Evolutionary conservation across 495 filamentous ascomycete species (phyloP), one percentile per base, ranked within the genome.

Genomic region (Penicillium lividum): DNA sequence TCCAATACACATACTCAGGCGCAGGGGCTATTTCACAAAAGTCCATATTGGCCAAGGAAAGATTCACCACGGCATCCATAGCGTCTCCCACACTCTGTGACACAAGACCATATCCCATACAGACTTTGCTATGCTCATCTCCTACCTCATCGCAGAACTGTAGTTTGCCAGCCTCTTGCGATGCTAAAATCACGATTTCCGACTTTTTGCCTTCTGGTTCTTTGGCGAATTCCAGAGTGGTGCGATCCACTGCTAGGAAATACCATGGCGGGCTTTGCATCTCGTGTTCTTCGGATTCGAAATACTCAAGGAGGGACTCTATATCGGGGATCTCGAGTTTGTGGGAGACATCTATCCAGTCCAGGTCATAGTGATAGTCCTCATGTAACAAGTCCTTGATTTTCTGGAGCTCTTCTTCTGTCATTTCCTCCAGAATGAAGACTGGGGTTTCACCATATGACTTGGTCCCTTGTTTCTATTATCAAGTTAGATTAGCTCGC

Each of bases 341-440:
- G 38, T 30, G 29, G 11, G 52, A 40, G 3, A 54, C 36, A 29
- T 54, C 27, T 27, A 54, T 16, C 52, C 52, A 54, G 7, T 44
- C 40, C 6, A 27, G 18, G 42, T 16, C 15, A n/a, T 15, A 16
- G 6, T 44, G 15, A 4, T 44, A 5, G n/a, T 44, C 4, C 15
- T 44, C 42, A 3, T 7, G 9, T 34, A 31, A 44, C 5, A n/a
- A 15, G 16, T 18, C 33, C 45, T 44, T 45, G 13, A 44, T 16
- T 33, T 29, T 54, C 29, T 54, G 36, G 27, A 54, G 7, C 7
- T 54, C 52, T 11, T 45, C 52, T 9, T 28, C 15, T 25, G 38
- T 54, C 52, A 54, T 54, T 16, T 34, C 13, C 30, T 29, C 52
- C n/a, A 54, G 30, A 11, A 54, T 34, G 18, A 54, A 54, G 8